Evolutionary conservation across 495 filamentous ascomycete genomes (phyloP).

Genomic region (Penicillium subrubescens): DNA sequence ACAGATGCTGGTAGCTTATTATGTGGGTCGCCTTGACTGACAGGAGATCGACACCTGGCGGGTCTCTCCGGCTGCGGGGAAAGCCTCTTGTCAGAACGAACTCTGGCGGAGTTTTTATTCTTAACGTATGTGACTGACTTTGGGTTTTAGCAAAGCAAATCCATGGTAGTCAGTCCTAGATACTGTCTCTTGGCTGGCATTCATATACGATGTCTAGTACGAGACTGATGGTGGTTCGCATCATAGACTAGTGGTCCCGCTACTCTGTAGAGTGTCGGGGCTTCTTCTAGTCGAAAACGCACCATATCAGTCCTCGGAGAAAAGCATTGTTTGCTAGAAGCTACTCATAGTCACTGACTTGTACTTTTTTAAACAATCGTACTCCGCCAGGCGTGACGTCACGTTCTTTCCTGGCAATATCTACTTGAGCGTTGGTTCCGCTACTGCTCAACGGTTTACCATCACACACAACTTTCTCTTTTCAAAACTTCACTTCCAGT

Average conservation of each 20-base stretch:
- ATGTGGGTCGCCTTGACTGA: neutral
- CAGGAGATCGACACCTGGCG: conserved; percentile 5
- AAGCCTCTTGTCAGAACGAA: neutral
- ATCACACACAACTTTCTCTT: neutral
- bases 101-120: neutral
- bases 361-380: neutral
- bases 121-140: conserved; percentile 8
- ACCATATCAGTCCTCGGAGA: neutral
- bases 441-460: neutral
- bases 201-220: neutral
- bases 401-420: neutral
- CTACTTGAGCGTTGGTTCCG: neutral
- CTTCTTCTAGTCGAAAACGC: neutral
- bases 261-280: conserved; percentile 12
- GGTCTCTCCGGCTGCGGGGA: neutral
- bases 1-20: neutral
- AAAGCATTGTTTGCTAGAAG: neutral
- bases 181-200: neutral
- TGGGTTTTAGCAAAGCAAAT: neutral
- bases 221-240: neutral
- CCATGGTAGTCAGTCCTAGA: neutral
- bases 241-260: conserved; percentile 11
- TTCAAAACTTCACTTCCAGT: no score
- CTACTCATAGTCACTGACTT: neutral
- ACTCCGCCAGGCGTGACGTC: neutral